A percentile compares a stretch with the other conserved stretches of the same genome.
These are phyloP conservation scores for Ophiocordyceps camponoti-floridani DNA, from an alignment of 2,329 filamentous ascomycete species.

Conservation along the genomic window DNA sequence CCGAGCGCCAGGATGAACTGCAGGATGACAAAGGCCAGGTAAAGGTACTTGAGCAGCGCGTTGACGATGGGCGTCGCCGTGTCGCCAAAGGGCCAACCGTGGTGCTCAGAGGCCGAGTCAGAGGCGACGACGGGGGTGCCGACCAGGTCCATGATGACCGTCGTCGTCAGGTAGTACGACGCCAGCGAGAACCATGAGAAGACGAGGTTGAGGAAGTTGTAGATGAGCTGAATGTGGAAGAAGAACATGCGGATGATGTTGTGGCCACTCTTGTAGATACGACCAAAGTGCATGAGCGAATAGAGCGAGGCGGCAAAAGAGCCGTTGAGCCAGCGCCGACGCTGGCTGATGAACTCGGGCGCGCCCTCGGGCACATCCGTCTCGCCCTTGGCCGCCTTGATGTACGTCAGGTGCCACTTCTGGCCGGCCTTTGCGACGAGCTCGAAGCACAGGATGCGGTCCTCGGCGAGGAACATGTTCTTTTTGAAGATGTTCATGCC, in stretches of 20 bases:
- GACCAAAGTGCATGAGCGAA: slow-evolving; percentile 92
- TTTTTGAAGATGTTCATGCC: slow-evolving; percentile 99
- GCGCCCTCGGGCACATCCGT: slow-evolving; percentile 97
- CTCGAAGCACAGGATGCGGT: slow-evolving; percentile 99
- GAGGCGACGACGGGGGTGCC: slow-evolving; percentile 43
- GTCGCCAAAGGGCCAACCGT: slow-evolving; percentile 83
- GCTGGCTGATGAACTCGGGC: slow-evolving; percentile 91
- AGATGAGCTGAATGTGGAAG: slow-evolving; percentile 88
- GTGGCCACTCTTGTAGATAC: slow-evolving; percentile 97
- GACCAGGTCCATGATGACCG: slow-evolving; percentile 94
- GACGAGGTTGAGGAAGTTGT: slow-evolving; percentile 79
- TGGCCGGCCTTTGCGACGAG: slow-evolving; percentile 95
- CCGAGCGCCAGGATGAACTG: slow-evolving; percentile 95
- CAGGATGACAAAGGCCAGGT: slow-evolving; percentile 76
- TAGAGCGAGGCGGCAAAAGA: slow-evolving; percentile 96
- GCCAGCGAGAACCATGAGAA: slow-evolving; percentile 81
- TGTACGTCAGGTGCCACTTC: slow-evolving; percentile 97
- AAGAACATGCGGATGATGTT: slow-evolving; percentile 98
- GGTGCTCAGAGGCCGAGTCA: slow-evolving; percentile 22
- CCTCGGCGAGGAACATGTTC: slow-evolving; percentile 99
- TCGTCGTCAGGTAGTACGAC: slow-evolving; percentile 96
- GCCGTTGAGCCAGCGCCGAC: slow-evolving; percentile 97
- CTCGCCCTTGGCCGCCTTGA: slow-evolving; percentile 97
- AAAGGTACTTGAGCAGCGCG: slow-evolving; percentile 76
- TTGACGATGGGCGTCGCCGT: slow-evolving; percentile 79